Conservation (phyloP, 495 filamentous ascomycete species). For the Amphirosellinia nigrospora region DNA sequence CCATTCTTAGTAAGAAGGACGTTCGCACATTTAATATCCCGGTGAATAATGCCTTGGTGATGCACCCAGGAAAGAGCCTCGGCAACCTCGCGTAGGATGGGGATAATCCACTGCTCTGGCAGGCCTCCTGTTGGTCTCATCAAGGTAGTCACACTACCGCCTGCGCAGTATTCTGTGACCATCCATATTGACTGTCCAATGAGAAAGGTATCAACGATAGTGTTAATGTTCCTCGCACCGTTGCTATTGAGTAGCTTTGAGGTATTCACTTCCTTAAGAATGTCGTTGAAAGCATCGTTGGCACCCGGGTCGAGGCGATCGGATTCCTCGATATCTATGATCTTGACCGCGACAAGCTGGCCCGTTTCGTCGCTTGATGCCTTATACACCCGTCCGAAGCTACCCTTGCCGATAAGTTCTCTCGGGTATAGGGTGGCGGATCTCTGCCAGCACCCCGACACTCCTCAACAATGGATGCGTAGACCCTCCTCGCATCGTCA, state of each 20-base stretch:
- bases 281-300: constrained; percentile 67
- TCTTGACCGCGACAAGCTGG: constrained; percentile 75
- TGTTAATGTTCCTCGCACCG: constrained; percentile 77
- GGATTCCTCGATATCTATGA: constrained; percentile 76
- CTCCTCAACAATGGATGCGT: constrained; percentile 30
- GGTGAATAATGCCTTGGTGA: constrained; percentile 76
- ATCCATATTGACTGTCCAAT: constrained; percentile 70
- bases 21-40: constrained; percentile 83
- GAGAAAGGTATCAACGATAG: constrained; percentile 60
- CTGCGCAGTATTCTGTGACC: constrained; percentile 79
- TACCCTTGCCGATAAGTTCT: constrained; percentile 80
- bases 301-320: constrained; percentile 67
- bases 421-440: constrained; percentile 58
- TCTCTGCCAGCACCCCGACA: constrained; percentile 30
- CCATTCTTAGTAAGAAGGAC: constrained; percentile 78
- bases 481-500: constrained; percentile 40
- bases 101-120: constrained; percentile 52
- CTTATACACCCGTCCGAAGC: constrained; percentile 82
- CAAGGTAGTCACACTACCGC: constrained; percentile 77
- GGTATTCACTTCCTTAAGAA: constrained; percentile 74
- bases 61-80: constrained; percentile 54
- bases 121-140: constrained; percentile 55
- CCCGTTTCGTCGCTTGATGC: no score
- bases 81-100: neutral
- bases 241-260: constrained; percentile 71